Evolutionary conservation across 257 asterid genomes (phyloP).

Genomic region (Eucommia ulmoides): DNA sequence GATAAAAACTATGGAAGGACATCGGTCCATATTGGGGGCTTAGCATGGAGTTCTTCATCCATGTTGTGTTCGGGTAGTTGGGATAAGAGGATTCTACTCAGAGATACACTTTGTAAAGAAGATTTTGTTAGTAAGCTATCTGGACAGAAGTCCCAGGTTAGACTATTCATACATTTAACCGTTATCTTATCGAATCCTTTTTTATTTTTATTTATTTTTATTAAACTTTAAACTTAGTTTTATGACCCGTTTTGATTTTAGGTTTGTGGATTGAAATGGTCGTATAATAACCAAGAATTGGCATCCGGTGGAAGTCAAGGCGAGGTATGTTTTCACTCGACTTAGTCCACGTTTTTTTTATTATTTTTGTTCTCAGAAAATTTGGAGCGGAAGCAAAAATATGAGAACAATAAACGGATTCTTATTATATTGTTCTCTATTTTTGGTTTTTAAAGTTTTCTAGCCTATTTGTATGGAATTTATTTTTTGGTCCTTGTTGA

Average conservation of each 20-base stretch:
- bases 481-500: too few species aligned
- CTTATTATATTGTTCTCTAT: too few species aligned
- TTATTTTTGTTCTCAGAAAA: too few species aligned
- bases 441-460: too few species aligned
- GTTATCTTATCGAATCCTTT: neutral
- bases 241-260: constrained; percentile 13
- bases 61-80: constrained; percentile 83
- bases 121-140: constrained; percentile 69
- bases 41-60: constrained; percentile 92
- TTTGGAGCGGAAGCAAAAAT: too few species aligned
- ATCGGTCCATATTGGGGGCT: constrained; percentile 81
- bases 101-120: constrained; percentile 65
- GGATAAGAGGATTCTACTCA: constrained; percentile 85
- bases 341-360: too few species aligned
- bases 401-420: too few species aligned
- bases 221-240: too few species aligned
- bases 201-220: too few species aligned
- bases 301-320: constrained; percentile 99
- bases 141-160: constrained; percentile 96
- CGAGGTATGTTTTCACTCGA: constrained; percentile 72
- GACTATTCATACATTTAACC: neutral
- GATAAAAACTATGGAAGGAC: constrained; percentile 93
- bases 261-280: constrained; percentile 99
- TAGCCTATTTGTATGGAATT: too few species aligned
- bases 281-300: constrained; percentile 81